A percentile compares a stretch with the other conserved stretches of the same genome.
These are phyloP conservation scores for Pseudogymnoascus sp. DNA, from an alignment of 2,329 filamentous ascomycete species.

Conservation along the genomic window DNA sequence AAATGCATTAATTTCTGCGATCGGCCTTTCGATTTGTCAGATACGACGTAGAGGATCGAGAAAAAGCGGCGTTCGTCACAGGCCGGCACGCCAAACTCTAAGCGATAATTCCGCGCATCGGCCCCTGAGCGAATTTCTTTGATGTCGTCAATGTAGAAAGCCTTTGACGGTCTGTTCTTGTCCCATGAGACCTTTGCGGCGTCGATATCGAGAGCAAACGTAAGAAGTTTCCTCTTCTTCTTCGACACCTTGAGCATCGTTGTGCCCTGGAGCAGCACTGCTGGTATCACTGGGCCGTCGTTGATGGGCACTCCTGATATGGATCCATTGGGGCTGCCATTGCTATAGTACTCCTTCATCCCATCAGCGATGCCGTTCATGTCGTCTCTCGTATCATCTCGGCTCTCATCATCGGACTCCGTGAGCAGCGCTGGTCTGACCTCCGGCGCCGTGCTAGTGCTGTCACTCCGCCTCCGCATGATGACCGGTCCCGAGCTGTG, in stretches of 20 bases:
- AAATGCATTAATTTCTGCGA: slow-evolving; percentile 75
- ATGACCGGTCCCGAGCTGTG: slow-evolving; percentile 85
- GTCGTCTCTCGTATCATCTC: slow-evolving; percentile 41
- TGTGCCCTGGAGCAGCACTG: slow-evolving; percentile 69
- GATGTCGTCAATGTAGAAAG: slow-evolving; percentile 91
- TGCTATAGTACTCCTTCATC: slow-evolving; percentile 38
- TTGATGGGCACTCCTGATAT: slow-evolving; percentile 33
- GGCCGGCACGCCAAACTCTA: slow-evolving; percentile 66
- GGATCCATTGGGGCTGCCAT: slow-evolving; percentile 39
- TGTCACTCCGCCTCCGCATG: slow-evolving; percentile 79
- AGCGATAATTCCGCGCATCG: slow-evolving; percentile 80
- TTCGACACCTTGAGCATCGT: slow-evolving; percentile 75
- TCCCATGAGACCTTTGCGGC: slow-evolving; percentile 87
- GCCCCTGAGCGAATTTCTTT: slow-evolving; percentile 76
- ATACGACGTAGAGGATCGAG: slow-evolving; percentile 77
- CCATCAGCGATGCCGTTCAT: slow-evolving; percentile 36
- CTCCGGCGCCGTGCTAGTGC: slow-evolving; percentile 61
- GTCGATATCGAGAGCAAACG: slow-evolving; percentile 66
- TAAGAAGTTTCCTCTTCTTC: slow-evolving; percentile 67
- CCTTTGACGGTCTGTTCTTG: slow-evolving; percentile 65
- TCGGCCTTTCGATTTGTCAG: slow-evolving; percentile 64
- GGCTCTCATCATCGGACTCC: slow-evolving; percentile 51
- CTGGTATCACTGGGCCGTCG: slow-evolving; percentile 66
- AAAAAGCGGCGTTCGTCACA: slow-evolving; percentile 69
- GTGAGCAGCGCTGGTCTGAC: slow-evolving; percentile 33